These are phyloP conservation scores for Coleophoma cylindrospora DNA, from an alignment of 2,329 filamentous ascomycete species.

Conservation along the genomic window DNA sequence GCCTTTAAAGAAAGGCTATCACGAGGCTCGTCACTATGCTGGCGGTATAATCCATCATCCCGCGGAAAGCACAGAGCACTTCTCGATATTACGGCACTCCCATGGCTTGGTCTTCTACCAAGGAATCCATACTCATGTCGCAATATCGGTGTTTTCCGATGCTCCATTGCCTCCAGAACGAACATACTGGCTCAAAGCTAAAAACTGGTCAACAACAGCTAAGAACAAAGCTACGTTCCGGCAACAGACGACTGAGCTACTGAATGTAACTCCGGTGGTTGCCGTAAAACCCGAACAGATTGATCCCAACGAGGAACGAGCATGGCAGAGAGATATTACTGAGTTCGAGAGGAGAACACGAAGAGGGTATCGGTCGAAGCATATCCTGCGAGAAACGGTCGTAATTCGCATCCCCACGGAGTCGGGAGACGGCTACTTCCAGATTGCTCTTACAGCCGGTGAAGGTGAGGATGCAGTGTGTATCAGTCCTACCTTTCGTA, in stretches of 20 bases:
- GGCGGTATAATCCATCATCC: constrained; percentile 60
- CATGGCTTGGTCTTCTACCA: constrained; percentile 60
- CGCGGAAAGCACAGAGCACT: constrained; percentile 59
- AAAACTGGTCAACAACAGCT: constrained; percentile 62
- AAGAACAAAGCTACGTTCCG: constrained; percentile 61
- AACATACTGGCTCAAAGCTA: constrained; percentile 63
- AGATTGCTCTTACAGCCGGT: constrained; percentile 56
- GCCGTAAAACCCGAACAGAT: constrained; percentile 43
- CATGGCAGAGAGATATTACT: constrained; percentile 62
- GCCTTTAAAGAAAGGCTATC: constrained; percentile 21
- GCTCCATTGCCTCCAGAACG: constrained; percentile 49
- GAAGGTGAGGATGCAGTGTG: constrained; percentile 55
- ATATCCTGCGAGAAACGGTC: constrained; percentile 56
- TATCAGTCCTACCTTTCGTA: constrained; percentile 61
- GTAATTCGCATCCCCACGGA: constrained; percentile 60
- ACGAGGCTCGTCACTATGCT: constrained; percentile 59
- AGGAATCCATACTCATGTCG: constrained; percentile 57
- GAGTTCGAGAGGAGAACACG: constrained; percentile 54
- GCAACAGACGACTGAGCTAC: constrained; percentile 59
- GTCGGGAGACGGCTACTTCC: constrained; percentile 63
- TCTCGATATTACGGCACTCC: constrained; percentile 63
- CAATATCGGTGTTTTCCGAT: constrained; percentile 60
- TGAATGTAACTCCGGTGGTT: constrained; percentile 60
- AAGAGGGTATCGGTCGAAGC: constrained; percentile 36
- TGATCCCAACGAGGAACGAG: constrained; percentile 52